Evolutionary conservation across 805 yeast genomes (phyloP), one percentile per base, ranked within the genome.

Genomic region (Nakazawaea molendinolei): DNA sequence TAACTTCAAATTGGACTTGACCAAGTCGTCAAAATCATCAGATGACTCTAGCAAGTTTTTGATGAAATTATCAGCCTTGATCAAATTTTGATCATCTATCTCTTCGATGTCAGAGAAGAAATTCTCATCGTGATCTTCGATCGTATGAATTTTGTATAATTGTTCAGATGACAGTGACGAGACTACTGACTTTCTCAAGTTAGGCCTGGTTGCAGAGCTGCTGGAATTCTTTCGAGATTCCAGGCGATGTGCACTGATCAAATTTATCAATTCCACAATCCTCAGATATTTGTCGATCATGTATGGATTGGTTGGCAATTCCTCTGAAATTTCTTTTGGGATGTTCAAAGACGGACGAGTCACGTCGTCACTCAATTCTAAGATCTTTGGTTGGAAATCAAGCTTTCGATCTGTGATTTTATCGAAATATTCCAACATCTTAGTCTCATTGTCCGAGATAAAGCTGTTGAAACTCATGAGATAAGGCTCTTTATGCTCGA

Each of bases 401-500:
- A 79, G 58, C 46, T 76, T 79, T 37, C 84, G 62, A 4, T 79
- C 78, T 0, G 95, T 81, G 21, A 89, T 67, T 40, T 72, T 74
- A 50, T 76, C 85, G 46, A 82, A 72, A 58, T 85, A 90, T 13
- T 74, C 76, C n/a, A 65, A 48, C 6, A 87, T 58, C 45, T 84
- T 85, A 0, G 46, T 57, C 35, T 67, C 67, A 48, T 81, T 79
- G 12, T 60, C 63, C 2, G 65, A 62, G 15, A 90, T 65, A 47
- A 90, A 87, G 1, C 50, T 50, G 55, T 92, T 90, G 75, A 90
- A 69, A 23, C 61, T 64, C 14, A 71, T 63, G 58, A 90, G 63
- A 65, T 80, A 86, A 0, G 92, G 86, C 50, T 90, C 97, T 50
- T 89, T 90, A 31, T 78, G 76, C 7, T 85, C 81, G n/a, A 61